These are phyloP conservation scores for Coemansia interrupta DNA, from an alignment of 192 early-diverging fungal genomes.

Conservation along the genomic window DNA sequence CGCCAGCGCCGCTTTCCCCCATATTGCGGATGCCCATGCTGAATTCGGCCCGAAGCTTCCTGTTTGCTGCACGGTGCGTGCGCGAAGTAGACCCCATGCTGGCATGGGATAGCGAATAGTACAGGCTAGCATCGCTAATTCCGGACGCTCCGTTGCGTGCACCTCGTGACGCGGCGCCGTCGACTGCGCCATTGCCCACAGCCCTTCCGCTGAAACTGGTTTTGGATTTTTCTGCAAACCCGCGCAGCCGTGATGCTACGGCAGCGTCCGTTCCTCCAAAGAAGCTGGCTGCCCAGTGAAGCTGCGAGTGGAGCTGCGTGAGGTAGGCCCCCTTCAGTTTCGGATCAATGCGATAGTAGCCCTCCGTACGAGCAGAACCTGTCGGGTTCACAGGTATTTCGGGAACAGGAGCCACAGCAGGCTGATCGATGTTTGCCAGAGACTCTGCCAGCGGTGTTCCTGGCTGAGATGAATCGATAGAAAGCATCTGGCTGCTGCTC, in stretches of 20 bases:
- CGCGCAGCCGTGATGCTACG: conserved; percentile 47
- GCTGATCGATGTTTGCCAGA: conserved; percentile 1
- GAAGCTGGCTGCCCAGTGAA: conserved; percentile 52
- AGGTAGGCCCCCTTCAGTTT: conserved; percentile 66
- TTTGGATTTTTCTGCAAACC: conserved; percentile 22
- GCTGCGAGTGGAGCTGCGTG: conserved; percentile 51
- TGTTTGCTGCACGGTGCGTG: conserved; percentile 66
- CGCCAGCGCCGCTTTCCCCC: conserved; percentile 18
- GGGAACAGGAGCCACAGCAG: conserved; percentile 2
- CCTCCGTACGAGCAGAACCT: conserved; percentile 82
- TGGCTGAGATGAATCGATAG: conserved; percentile 16
- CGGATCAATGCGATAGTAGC: conserved; percentile 66
- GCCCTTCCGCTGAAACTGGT: conserved; percentile 19
- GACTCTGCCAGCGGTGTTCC: conserved; percentile 21
- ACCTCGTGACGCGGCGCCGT: conserved; percentile 7
- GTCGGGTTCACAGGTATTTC: conserved; percentile 55
- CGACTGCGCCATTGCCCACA: conserved; percentile 9
- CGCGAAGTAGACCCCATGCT: conserved; percentile 58
- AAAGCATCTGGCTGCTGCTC: conserved; percentile 20
- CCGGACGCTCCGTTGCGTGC: conserved; percentile 11
- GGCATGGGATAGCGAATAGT: conserved; percentile 41
- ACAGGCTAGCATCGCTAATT: conserved; percentile 26
- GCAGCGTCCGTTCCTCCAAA: conserved; percentile 50
- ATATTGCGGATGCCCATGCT: conserved; percentile 63
- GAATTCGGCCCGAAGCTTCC: conserved; percentile 53